Conservation (phyloP, 805 yeast genomes). For the Starmerella vaccinii region DNA sequence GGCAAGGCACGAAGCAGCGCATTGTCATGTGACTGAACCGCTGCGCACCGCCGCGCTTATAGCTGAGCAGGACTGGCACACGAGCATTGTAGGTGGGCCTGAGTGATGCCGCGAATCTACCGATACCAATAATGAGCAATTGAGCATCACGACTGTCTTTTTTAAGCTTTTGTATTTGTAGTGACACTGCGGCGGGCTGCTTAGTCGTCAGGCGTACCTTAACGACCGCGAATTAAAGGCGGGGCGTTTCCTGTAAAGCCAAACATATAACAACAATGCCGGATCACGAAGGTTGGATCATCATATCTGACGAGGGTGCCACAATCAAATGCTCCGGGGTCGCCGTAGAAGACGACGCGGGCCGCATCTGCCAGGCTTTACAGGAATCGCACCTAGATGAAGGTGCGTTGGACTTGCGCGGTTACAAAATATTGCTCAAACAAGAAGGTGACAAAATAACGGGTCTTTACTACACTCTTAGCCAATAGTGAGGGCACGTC, state of each 20-base stretch:
- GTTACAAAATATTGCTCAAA: conserved; percentile 10
- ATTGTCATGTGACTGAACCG: neutral
- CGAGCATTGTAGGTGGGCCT: too few species aligned
- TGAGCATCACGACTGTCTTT: too few species aligned
- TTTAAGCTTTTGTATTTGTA: too few species aligned
- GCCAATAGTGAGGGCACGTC: neutral
- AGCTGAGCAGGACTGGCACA: too few species aligned
- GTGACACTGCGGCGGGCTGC: too few species aligned
- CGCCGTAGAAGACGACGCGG: conserved; percentile 17
- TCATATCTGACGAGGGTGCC: conserved; percentile 7
- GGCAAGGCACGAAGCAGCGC: neutral
- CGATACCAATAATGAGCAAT: too few species aligned
- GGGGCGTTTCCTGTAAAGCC: too few species aligned
- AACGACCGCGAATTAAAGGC: too few species aligned
- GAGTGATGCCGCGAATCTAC: too few species aligned
- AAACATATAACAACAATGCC: neutral
- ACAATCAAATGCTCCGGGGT: conserved; percentile 10
- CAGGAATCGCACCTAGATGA: conserved; percentile 2
- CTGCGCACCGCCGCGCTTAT: too few species aligned
- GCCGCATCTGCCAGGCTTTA: conserved; percentile 9
- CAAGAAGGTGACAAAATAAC: neutral
- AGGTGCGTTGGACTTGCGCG: conserved; percentile 11
- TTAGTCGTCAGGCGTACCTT: neutral
- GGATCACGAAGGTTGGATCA: neutral
- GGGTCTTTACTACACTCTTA: neutral